These are phyloP conservation scores for Wickerhamiella infanticola DNA, from an alignment of 1,139 yeast species.

Conservation along the genomic window DNA sequence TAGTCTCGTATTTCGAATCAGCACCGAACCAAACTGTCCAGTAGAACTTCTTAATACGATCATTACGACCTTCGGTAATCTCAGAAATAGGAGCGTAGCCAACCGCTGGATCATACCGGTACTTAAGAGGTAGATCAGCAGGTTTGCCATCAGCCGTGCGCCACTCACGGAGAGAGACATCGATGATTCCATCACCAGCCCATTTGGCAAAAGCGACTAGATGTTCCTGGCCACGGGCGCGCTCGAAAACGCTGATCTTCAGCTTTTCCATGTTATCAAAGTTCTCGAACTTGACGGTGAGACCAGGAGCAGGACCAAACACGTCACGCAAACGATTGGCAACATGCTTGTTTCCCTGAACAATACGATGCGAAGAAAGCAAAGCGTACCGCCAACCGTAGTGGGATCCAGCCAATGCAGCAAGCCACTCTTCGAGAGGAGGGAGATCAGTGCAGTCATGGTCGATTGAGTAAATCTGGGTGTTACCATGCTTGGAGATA, in stretches of 20 bases:
- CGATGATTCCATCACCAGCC: conserved; percentile 35
- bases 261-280: conserved; percentile 39
- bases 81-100: conserved; percentile 94
- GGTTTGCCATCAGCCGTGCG: conserved; percentile 70
- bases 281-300: conserved; percentile 48
- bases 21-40: conserved; percentile 96
- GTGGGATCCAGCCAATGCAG: conserved; percentile 60
- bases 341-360: conserved; percentile 57
- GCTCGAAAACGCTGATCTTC: conserved; percentile 50
- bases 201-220: conserved; percentile 43
- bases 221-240: conserved; percentile 52
- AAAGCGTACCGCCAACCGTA: conserved; percentile 89
- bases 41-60: conserved; percentile 86
- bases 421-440: conserved; percentile 45
- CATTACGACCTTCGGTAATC: conserved; percentile 79
- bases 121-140: conserved; percentile 61
- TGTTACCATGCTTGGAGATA: conserved; percentile 8
- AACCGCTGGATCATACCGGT: conserved; percentile 63
- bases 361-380: conserved; percentile 60
- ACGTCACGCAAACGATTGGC: conserved; percentile 67
- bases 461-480: conserved; percentile 20
- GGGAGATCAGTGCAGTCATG: conserved; percentile 29
- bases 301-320: conserved; percentile 55
- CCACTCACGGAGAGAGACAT: conserved; percentile 66
- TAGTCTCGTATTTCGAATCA: conserved; percentile 36